Evolutionary conservation across 2,329 filamentous ascomycete genomes (phyloP), one percentile per base, ranked within the genome.

Genomic region (Dissoconium aciculare): DNA sequence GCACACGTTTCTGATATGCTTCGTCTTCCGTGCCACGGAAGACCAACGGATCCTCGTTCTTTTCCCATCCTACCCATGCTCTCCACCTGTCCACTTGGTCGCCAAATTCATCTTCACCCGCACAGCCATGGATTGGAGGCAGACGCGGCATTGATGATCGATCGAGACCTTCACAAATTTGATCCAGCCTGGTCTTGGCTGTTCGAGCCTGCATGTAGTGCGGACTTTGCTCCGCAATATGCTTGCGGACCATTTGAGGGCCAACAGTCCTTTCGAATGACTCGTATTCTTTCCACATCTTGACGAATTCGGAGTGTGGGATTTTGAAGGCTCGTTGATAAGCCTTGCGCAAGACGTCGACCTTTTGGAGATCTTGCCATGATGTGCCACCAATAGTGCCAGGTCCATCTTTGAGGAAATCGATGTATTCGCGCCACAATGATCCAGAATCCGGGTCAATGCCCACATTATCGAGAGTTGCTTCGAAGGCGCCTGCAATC

Each of bases 321-420:
- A 94, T 72, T 42, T 73, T 76, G 35, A 94, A 81, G 10, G 87
- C 87, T 31, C 78, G 78, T 47, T 94, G 85, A 53, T 94, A 98
- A 1, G 82, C 80, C 53, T 91, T 92, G 36, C 89, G 77, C 30
- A 98, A 60, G 44, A 80, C 66, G 47, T 98, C 89, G 78, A 93
- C 92, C 64, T 98, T 98, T 52, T 95, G 89, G 57, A 87, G 80
- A 51, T 95, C 89, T 56, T 95, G 85, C 91, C 89, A 98, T 35
- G 72, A 76, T 35, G 67, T 76, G 26, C 87, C 89, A 15, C 85
- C 87, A 35, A 74, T 74, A 6, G 33, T 43, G 4, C 89, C 89
- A 1, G 89, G 89, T 0, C 79, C 82, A 23, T 73, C 80, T 51
- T 84, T 85, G 55, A 95, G 72, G 51, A 98, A 94, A 43, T 89